These are phyloP conservation scores for Lentinula edodes DNA, from an alignment of 768 basidiomycete genomes.

Conservation along the genomic window DNA sequence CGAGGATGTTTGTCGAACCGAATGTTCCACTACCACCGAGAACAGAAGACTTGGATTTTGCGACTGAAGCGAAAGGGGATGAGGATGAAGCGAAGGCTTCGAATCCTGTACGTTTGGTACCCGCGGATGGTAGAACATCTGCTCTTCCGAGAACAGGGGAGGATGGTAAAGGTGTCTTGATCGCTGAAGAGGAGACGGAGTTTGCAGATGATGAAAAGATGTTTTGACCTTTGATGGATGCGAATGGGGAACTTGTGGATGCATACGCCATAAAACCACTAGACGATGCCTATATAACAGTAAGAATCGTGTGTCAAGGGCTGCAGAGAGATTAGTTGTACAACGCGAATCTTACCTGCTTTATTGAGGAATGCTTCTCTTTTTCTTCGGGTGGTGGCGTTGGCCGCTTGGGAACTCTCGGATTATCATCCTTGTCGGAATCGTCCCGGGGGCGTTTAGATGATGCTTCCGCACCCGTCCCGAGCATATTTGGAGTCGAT, in stretches of 20 bases:
- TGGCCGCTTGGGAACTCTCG: slow-evolving; percentile 51
- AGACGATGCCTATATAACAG: slow-evolving; percentile 24
- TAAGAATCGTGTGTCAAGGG: neutral
- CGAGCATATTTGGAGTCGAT: slow-evolving; percentile 27
- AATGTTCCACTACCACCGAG: slow-evolving; percentile 11
- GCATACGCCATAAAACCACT: slow-evolving; percentile 80
- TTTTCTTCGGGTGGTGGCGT: slow-evolving; percentile 59
- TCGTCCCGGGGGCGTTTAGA: slow-evolving; percentile 61
- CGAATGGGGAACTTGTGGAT: slow-evolving; percentile 68
- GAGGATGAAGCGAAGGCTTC: slow-evolving; percentile 48
- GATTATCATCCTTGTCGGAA: slow-evolving; percentile 55
- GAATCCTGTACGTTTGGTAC: slow-evolving; percentile 48
- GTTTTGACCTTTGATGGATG: slow-evolving; percentile 65
- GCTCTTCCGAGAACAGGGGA: slow-evolving; percentile 11
- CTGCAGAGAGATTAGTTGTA: slow-evolving; percentile 13
- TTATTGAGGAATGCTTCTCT: slow-evolving; percentile 17
- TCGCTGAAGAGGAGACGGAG: slow-evolving; percentile 15
- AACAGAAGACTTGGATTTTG: slow-evolving; percentile 51
- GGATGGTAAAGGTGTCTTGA: slow-evolving; percentile 11
- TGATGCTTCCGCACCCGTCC: neutral
- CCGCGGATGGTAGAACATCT: slow-evolving; percentile 20
- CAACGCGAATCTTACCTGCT: slow-evolving; percentile 41
- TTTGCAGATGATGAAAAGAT: slow-evolving; percentile 35
- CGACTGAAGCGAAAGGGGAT: slow-evolving; percentile 45
- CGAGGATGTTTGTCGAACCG: slow-evolving; percentile 34